A percentile compares a stretch with the other conserved stretches of the same genome.
phyloP scores from a whole-genome alignment of 768 basidiomycete species.

The Auricularia cornea region DNA sequence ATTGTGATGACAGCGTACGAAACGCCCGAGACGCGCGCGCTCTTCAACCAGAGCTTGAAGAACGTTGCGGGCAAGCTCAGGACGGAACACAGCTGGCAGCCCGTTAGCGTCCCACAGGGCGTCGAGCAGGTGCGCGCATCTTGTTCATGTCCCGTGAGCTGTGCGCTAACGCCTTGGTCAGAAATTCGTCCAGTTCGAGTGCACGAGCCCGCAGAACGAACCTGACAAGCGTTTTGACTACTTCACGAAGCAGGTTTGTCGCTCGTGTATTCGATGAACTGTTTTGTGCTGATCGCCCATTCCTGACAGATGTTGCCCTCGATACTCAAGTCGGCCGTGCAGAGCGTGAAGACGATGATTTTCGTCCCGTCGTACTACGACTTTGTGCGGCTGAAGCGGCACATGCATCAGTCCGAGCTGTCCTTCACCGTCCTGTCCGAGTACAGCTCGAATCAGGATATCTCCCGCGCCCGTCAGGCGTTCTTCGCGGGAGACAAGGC shows the following conservation, averaged over 20 bases:
- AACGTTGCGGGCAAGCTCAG: slow-evolving; percentile 83
- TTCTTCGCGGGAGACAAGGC: slow-evolving; percentile 85
- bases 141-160: not conserved
- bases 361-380: slow-evolving; percentile 95
- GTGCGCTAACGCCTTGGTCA: slow-evolving; percentile 21
- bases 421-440: slow-evolving; percentile 85
- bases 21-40: slow-evolving; percentile 74
- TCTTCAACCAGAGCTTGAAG: slow-evolving; percentile 66
- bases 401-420: slow-evolving; percentile 65
- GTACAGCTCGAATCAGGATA: slow-evolving; percentile 93
- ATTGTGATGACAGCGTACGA: slow-evolving; percentile 82
- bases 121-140: slow-evolving; percentile 57
- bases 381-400: slow-evolving; percentile 84
- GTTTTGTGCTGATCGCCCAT: not conserved
- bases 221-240: slow-evolving; percentile 78
- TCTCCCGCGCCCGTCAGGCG: slow-evolving; percentile 83
- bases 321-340: slow-evolving; percentile 86
- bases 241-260: slow-evolving; percentile 78
- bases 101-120: slow-evolving; percentile 73
- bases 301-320: slow-evolving; percentile 60
- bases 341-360: slow-evolving; percentile 78
- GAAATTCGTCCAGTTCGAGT: slow-evolving; percentile 72
- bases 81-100: slow-evolving; percentile 57
- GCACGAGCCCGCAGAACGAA: slow-evolving; percentile 61
- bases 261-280: not conserved